phyloP scores from a whole-genome alignment of 2,329 filamentous ascomycete genomes.

The Fusarium zealandicum region DNA sequence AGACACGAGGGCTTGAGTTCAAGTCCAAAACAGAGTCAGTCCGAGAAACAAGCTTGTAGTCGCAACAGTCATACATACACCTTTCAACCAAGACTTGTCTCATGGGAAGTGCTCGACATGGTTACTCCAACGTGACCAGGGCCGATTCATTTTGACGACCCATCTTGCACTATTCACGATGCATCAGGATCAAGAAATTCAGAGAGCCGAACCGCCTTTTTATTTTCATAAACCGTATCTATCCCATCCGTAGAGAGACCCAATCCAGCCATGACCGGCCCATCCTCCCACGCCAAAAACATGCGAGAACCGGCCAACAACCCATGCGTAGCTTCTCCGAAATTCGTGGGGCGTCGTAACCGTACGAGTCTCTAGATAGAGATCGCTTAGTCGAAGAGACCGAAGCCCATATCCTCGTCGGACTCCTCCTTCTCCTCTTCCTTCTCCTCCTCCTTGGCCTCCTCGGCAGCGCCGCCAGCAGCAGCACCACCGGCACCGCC shows the following conservation, averaged over 20 bases:
- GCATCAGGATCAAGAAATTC: background rate
- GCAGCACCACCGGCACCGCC: conserved; percentile 71
- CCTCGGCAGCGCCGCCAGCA: conserved; percentile 71
- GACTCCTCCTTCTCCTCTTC: conserved; percentile 65
- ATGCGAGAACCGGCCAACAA: conserved; percentile 44
- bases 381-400: conserved; percentile 74
- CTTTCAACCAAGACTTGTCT: no score
- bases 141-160: no score
- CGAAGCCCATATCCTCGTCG: conserved; percentile 80
- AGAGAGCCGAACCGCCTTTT: conserved; percentile 42
- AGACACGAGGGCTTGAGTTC: no score
- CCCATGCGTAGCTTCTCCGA: conserved; percentile 45
- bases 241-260: conserved; percentile 41
- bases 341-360: conserved; percentile 46
- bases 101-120: no score
- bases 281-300: conserved; percentile 44
- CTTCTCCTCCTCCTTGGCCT: conserved; percentile 85
- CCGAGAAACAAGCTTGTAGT: no score
- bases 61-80: no score
- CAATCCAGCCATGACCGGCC: conserved; percentile 43
- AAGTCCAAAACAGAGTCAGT: no score
- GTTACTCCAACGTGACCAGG: no score
- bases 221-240: conserved; percentile 43
- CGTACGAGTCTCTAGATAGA: conserved; percentile 37
- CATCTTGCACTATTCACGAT: background rate